Evolutionary conservation across 768 basidiomycete species (phyloP), one percentile per base, ranked within the genome.

Genomic region (Chiua virens): DNA sequence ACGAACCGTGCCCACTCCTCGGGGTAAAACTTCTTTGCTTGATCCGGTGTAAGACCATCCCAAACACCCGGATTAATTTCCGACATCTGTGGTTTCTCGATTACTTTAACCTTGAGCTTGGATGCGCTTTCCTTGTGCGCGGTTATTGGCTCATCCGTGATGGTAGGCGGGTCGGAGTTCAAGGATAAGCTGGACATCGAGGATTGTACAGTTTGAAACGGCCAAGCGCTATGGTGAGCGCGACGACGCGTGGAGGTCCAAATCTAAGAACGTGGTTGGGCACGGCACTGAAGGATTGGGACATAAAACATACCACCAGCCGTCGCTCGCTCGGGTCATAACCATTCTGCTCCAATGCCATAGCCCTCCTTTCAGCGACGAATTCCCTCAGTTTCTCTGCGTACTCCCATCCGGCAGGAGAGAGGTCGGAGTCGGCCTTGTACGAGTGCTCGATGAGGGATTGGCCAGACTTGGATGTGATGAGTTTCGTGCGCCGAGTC

Each of bases 51-150:
- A 35, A 98, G 77, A 0, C 97, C 97, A 67, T 98, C 97, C 94
- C 95, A 97, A 17, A 98, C 85, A 8, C 88, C 96, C 45, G 95
- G 96, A 63, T 99, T 99, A 64, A 98, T 97, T 74, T 99, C 97
- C 45, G 86, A 78, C 95, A 98, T 98, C 70, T 95, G 94, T 0
- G 88, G 82, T 62, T 97, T 98, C 73, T 99, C 93, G 41, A 94
- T 81, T 27, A 98, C 92, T 65, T 89, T 93, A 67, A 92, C 81
- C 45, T 78, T 80, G 37, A 75, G 56, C 18, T 63, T 67, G 8
- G 70, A 50, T 5, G 49, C 44, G 2, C 53, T 46, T 7, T 51
- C 53, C 45, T 52, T 53, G 37, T 48, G 28, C 17, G 50, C 27
- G 0, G 34, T 18, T 20, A 40, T n/a, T 9, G 42, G 9, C 17